A percentile compares a stretch with the other conserved stretches of the same genome.
Evolutionary conservation across 306 rosid species (phyloP).

Genomic region (Quillaja saponaria): DNA sequence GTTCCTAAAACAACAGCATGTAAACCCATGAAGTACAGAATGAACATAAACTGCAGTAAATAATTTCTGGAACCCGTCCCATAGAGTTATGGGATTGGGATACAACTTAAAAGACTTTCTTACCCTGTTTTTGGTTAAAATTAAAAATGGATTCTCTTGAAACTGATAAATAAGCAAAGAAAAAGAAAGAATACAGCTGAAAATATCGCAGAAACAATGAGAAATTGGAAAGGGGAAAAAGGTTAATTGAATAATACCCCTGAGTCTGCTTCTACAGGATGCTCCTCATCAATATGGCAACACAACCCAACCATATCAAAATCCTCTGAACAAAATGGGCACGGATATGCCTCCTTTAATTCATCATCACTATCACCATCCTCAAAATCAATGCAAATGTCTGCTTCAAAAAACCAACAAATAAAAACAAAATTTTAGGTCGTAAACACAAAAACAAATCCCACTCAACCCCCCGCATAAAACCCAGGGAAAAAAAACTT

Average conservation of each 20-base stretch:
- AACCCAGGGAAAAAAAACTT: neutral
- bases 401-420: constrained; percentile 36
- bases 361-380: constrained; percentile 61
- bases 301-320: constrained; percentile 64
- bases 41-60: too few relatives aligned
- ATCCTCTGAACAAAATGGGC: constrained; percentile 66
- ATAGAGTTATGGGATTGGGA: too few relatives aligned
- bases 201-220: too few relatives aligned
- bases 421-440: constrained; percentile 9
- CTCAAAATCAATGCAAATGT: constrained; percentile 59
- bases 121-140: too few relatives aligned
- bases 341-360: constrained; percentile 48
- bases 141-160: too few relatives aligned
- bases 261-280: constrained; percentile 48
- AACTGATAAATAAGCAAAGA: too few relatives aligned
- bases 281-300: constrained; percentile 68
- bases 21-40: too few relatives aligned
- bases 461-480: neutral
- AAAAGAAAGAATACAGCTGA: too few relatives aligned
- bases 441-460: constrained; percentile 7
- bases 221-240: too few relatives aligned
- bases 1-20: too few relatives aligned
- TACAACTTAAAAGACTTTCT: too few relatives aligned
- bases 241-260: constrained; percentile 64
- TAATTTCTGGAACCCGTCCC: too few relatives aligned